Evolutionary conservation across 2,329 filamentous ascomycete genomes (phyloP).

Genomic region (Onygenales sp.): DNA sequence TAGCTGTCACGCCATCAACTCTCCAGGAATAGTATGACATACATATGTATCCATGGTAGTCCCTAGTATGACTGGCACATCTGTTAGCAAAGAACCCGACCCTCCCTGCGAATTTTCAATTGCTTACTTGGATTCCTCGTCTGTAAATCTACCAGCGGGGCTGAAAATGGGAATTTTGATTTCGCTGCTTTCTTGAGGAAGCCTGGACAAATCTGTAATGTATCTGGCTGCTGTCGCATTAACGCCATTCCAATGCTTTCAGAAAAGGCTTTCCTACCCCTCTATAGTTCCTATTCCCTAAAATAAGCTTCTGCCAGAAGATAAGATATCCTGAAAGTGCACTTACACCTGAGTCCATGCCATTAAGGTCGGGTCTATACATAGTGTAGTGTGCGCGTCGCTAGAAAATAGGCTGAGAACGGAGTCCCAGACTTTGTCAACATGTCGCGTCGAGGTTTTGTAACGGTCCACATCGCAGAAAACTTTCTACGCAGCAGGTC

Average conservation of each 20-base stretch:
- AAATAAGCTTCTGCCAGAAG: neutral
- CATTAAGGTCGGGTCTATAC: neutral
- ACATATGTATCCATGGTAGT: neutral
- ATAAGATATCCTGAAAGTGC: neutral
- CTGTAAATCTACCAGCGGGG: neutral
- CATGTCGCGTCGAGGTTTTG: neutral
- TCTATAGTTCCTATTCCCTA: neutral
- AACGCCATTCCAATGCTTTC: neutral
- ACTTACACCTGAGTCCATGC: neutral
- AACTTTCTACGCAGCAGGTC: neutral
- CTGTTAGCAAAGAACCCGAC: neutral
- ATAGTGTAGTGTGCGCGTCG: neutral
- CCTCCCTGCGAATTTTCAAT: neutral
- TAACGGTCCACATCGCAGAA: neutral
- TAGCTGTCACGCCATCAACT: neutral
- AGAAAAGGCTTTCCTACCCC: neutral
- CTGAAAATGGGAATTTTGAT: neutral
- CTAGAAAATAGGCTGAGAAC: neutral
- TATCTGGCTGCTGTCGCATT: neutral
- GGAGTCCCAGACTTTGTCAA: neutral
- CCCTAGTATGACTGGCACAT: neutral
- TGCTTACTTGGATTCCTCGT: neutral
- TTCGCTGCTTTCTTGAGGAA: neutral
- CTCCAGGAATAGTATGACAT: neutral
- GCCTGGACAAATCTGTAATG: neutral